These are phyloP conservation scores for Gossypium herbaceum DNA, from an alignment of 345 rosid species.

Conservation along the genomic window DNA sequence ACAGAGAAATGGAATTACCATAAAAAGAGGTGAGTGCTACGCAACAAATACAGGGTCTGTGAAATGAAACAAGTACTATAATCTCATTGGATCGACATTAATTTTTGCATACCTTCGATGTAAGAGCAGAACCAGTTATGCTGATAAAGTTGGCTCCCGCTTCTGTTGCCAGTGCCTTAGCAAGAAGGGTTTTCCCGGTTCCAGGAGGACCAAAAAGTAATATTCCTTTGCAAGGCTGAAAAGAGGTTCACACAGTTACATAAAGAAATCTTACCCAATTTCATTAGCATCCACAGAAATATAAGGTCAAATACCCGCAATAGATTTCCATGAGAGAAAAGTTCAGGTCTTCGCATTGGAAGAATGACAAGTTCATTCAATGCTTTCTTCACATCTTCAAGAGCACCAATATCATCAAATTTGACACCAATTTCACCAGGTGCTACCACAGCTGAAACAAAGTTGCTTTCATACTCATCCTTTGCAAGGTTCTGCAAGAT, in stretches of 20 bases:
- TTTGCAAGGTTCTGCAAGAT: slow-evolving; percentile 70
- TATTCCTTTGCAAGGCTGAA: slow-evolving; percentile 97
- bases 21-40: background rate
- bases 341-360: slow-evolving; percentile 97
- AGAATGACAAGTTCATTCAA: slow-evolving; percentile 95
- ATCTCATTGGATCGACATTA: background rate
- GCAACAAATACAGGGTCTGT: background rate
- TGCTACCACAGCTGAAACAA: slow-evolving; percentile 87
- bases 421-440: slow-evolving; percentile 91
- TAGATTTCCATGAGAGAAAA: slow-evolving; percentile 85
- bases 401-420: slow-evolving; percentile 94
- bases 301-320: slow-evolving; percentile 57
- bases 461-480: slow-evolving; percentile 86
- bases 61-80: background rate
- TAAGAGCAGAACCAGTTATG: slow-evolving; percentile 94
- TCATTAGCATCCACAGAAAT: background rate
- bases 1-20: background rate
- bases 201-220: slow-evolving; percentile 99
- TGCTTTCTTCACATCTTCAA: slow-evolving; percentile 91
- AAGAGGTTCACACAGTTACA: slow-evolving; percentile 19
- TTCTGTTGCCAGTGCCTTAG: slow-evolving; percentile 97
- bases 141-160: slow-evolving; percentile 96
- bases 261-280: background rate
- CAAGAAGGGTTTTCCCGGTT: slow-evolving; percentile 96
- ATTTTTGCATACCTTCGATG: slow-evolving; percentile 71